Evolutionary conservation across 352 stramenopile species (phyloP), one percentile per base, ranked within the genome.

Genomic region (Phytophthora pini): DNA sequence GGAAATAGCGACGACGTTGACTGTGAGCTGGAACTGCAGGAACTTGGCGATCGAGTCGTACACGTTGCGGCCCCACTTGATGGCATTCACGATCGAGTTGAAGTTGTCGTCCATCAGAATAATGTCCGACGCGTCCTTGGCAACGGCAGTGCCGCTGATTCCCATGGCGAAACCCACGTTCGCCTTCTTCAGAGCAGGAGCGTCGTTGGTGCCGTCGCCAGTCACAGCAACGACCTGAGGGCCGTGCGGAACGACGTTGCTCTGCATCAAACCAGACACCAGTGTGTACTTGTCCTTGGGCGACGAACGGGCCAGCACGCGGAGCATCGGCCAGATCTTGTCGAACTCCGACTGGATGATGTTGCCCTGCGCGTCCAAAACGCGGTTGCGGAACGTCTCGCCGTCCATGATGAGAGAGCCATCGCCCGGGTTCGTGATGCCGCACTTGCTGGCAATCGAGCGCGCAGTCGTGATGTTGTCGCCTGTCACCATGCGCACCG

Each of bases 41-140:
- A 99, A 99, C 76, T 98, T 99, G 46, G 90, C 72, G 59, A 99
- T 98, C 64, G 96, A 98, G 71, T 99, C 96, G 77, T 98, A 99
- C 13, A 99, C 94, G 56, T 96, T 98, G 44, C 97, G 82, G 7
- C 97, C 97, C 95, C 94, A 98, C 70, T 98, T 92, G 57, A 98
- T 95, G 22, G 95, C 94, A 57, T 93, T 97, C 49, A 99, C 95
- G 70, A 98, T 98, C 12, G 91, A 98, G 24, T 88, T 89, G 74
- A 99, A 98, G 62, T 97, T 97, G 74, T 98, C 94, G 74, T 99
- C 96, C 77, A 98, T 93, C 46, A 98, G 79, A 52, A 98, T 96
- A 77, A 99, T 98, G 56, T 99, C 94, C 31, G 89, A 97, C 3
- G 94, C 96, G 50, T 98, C 93, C 75, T 98, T 98, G 1, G 96